A percentile compares a stretch with the other conserved stretches of the same genome.
Evolutionary conservation across 805 yeast species (phyloP).

Genomic region (Starmerella powellii): DNA sequence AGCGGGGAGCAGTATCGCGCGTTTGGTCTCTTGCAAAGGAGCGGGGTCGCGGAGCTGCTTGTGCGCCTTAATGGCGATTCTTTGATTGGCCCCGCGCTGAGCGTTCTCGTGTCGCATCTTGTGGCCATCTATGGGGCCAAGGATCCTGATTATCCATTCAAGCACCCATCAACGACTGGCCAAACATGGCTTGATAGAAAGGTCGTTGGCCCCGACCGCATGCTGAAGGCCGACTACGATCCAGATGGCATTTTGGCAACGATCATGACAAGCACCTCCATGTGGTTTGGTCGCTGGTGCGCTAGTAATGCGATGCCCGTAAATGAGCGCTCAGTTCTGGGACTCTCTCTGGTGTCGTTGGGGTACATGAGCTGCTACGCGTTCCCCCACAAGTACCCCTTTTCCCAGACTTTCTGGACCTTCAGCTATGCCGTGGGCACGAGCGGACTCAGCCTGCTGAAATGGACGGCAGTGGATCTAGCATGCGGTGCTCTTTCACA

Average conservation of each 20-base stretch:
- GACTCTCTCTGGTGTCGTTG: slow-evolving; percentile 23
- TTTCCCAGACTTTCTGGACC: slow-evolving; percentile 32
- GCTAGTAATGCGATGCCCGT: slow-evolving; percentile 18
- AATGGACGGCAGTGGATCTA: slow-evolving; percentile 22
- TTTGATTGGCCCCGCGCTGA: slow-evolving; percentile 16
- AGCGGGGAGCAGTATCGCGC: slow-evolving; percentile 17
- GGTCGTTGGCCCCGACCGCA: slow-evolving; percentile 30
- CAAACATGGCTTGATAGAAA: slow-evolving; percentile 24
- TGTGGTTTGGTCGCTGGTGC: slow-evolving; percentile 32
- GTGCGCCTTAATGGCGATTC: slow-evolving; percentile 5
- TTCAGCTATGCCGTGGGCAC: slow-evolving; percentile 28
- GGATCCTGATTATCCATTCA: slow-evolving; percentile 25
- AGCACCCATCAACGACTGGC: slow-evolving; percentile 24
- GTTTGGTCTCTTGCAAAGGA: slow-evolving; percentile 27
- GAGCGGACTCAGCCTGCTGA: slow-evolving; percentile 27
- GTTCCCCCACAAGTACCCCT: slow-evolving; percentile 26
- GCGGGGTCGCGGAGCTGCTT: slow-evolving; percentile 24
- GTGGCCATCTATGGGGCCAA: slow-evolving; percentile 24
- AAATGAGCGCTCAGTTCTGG: slow-evolving; percentile 23
- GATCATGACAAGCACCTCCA: slow-evolving; percentile 29
- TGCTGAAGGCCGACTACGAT: slow-evolving; percentile 24
- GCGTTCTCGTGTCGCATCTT: slow-evolving; percentile 25
- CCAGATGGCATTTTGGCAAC: slow-evolving; percentile 33
- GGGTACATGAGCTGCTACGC: slow-evolving; percentile 25
- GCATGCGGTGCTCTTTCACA: neutral